Base-by-base conservation (phyloP, 345 rosid species). In the Aquilaria sinensis region DNA sequence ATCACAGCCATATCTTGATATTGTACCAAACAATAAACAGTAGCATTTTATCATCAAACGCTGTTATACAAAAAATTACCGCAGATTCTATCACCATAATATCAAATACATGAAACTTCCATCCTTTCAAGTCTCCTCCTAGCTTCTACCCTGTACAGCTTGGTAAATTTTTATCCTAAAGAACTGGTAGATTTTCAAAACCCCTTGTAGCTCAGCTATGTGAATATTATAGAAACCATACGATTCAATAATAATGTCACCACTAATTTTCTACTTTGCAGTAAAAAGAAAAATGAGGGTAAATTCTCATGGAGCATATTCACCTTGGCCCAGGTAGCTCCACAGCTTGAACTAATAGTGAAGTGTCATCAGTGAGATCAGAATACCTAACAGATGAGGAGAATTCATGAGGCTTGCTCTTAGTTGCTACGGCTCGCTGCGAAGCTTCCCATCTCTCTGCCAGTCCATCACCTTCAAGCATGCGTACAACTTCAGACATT, bases 311-410 rank as follows among this genome's bases (percentile, higher is more conserved):
- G 33, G 9, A 56, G 15, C 68, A 41, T 57, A 29, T 60, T 90
- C 82, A 90, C 77, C 97, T 83, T 16, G 97, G 97, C 32, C 97
- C 95, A 29, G 97, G 87, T 43, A 90, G 94, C 69, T 90, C 97
- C 92, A 90, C 87, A 50, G 97, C 97, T 74, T 90, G 92, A 61
- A 71, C 95, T 62, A 90, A 83, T 69, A 87, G 72, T 43, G 84
- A 81, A 51, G 97, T 87, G 78, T 90, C 97, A 53, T 87, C 97
- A 2, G 92, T 90, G 70, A 90, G 90, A 75, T 90, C 95, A 30
- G 97, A 90, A 63, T 83, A 90, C 58, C 97, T 62, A 48, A 87
- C 97, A 0, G 97, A 90, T 0, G 88, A 87, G 41, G 92, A 87
- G 70, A 87, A 77, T 47, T 90, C 92, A 31, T 85, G 84, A 33